These are phyloP conservation scores for Wickerhamomyces sp. DNA, from an alignment of 1,139 yeast genomes.

Conservation along the genomic window DNA sequence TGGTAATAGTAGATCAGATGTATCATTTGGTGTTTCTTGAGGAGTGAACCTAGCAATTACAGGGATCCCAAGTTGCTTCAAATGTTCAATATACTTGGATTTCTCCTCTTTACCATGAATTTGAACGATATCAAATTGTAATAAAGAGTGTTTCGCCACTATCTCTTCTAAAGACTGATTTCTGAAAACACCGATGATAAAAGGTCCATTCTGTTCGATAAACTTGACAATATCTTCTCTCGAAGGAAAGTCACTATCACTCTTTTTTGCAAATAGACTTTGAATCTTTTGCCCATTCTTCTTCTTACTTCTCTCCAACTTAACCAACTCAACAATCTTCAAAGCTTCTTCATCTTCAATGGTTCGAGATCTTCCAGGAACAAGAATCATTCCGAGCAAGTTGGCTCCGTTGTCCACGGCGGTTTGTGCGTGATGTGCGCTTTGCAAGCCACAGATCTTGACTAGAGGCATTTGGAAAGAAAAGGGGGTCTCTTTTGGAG, in stretches of 20 bases:
- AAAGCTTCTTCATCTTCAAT: constrained; percentile 50
- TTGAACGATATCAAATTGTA: constrained; percentile 73
- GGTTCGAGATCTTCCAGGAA: constrained; percentile 76
- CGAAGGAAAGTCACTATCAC: not conserved
- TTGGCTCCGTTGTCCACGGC: constrained; percentile 75
- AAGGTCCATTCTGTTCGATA: constrained; percentile 55
- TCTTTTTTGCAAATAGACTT: constrained; percentile 8
- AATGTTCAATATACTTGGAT: constrained; percentile 39
- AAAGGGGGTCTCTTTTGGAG: no score
- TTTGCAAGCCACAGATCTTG: constrained; percentile 80
- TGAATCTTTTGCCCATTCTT: constrained; percentile 15
- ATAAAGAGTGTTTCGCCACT: constrained; percentile 36
- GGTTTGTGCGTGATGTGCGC: constrained; percentile 57
- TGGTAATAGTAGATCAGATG: constrained; percentile 35
- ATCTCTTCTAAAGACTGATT: constrained; percentile 73
- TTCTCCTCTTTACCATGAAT: constrained; percentile 83
- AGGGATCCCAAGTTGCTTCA: constrained; percentile 38
- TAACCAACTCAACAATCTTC: constrained; percentile 40
- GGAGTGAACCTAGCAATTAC: constrained; percentile 65
- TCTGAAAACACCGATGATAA: constrained; percentile 83
- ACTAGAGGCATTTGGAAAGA: constrained; percentile 31
- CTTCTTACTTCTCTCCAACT: constrained; percentile 20
- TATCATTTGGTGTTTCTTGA: constrained; percentile 42
- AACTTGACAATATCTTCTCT: constrained; percentile 14
- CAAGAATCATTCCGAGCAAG: constrained; percentile 78